Base-by-base conservation (phyloP, 2,329 filamentous ascomycete species). In the Aspergillus sp. region DNA sequence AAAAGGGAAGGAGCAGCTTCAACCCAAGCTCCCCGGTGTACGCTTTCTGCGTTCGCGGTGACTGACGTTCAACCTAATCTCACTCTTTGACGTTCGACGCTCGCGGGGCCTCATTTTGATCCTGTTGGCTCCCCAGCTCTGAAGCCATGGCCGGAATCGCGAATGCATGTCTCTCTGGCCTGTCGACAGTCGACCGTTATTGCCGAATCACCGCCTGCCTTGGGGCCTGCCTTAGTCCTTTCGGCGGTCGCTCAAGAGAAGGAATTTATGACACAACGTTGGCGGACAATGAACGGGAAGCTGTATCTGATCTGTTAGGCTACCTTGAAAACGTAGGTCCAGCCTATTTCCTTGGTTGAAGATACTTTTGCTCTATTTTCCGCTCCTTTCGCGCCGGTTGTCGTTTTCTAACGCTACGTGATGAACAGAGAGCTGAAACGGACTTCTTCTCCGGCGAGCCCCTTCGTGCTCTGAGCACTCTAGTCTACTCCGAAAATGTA, bases 391-490 rank as follows among this genome's bases (percentile, higher is more conserved):
- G 11, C 21, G 46, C 51, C 53, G 15, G 17, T 11, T 41, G n/a
- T 52, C 43, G 52, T 68, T 68, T 45, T 35, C 65, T 70, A 57
- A 73, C 56, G n/a, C 11, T 23, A 15, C 37, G 35, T 55, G 55
- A 11, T 60, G 24, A 44, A 60, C 74, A 97, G 95, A 89, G 95
- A 73, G 90, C 88, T 72, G 95, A 99, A 76, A 98, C 93, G 69
- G 93, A 99, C 77, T 99, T 99, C 85, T 99, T 99, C 79, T 89
- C 90, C 39, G 95, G 95, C 77, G 93, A 97, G 72, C 95, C 95
- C 46, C 86, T 99, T 57, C 90, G 90, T 77, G 93, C 95, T 46
- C 81, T 99, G 57, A 97, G 91, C 77, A 99, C 93, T 12, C 85
- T 99, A 24, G 95, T 99, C 57, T 99, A 96, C 75, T 99, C 95